Evolutionary conservation across 1,284 basidiomycete genomes (phyloP).

Genomic region (Macrocystidia cucumis): DNA sequence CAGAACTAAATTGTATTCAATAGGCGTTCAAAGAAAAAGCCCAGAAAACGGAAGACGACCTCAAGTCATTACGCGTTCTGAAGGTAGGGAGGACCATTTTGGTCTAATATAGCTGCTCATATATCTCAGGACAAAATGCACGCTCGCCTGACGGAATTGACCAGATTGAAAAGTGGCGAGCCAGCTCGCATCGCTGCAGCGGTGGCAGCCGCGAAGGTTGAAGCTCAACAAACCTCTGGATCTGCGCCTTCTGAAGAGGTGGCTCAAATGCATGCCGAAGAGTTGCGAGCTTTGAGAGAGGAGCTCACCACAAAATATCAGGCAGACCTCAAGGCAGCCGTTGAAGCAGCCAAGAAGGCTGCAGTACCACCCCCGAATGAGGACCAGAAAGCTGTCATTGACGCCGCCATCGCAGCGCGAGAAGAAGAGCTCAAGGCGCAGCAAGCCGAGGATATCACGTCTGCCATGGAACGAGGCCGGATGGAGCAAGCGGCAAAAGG

Average conservation of each 20-base stretch:
- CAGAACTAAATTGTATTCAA: neutral
- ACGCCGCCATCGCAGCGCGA: conserved; percentile 42
- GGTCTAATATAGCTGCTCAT: conserved; percentile 13
- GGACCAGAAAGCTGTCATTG: conserved; percentile 37
- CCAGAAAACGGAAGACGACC: conserved; percentile 38
- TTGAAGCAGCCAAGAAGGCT: conserved; percentile 33
- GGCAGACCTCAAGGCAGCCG: conserved; percentile 43
- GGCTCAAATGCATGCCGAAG: conserved; percentile 46
- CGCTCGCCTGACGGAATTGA: conserved; percentile 14
- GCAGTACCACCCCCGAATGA: conserved; percentile 17
- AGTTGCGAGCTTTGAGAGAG: conserved; percentile 46
- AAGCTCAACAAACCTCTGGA: conserved; percentile 25
- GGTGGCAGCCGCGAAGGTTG: conserved; percentile 43
- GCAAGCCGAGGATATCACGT: conserved; percentile 47
- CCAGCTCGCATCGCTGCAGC: conserved; percentile 24
- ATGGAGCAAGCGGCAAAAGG: conserved; percentile 51
- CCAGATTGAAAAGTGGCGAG: conserved; percentile 17
- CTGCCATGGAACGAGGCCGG: conserved; percentile 60
- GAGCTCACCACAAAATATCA: conserved; percentile 45
- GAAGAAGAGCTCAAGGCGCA: conserved; percentile 36
- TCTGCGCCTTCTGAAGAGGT: conserved; percentile 28
- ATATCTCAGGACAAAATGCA: conserved; percentile 37
- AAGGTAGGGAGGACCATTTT: conserved; percentile 14
- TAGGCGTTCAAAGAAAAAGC: conserved; percentile 39
- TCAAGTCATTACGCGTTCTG: conserved; percentile 30